Base-by-base conservation (phyloP, 1,284 basidiomycete species). In the Lentinula novae-zelandiae region DNA sequence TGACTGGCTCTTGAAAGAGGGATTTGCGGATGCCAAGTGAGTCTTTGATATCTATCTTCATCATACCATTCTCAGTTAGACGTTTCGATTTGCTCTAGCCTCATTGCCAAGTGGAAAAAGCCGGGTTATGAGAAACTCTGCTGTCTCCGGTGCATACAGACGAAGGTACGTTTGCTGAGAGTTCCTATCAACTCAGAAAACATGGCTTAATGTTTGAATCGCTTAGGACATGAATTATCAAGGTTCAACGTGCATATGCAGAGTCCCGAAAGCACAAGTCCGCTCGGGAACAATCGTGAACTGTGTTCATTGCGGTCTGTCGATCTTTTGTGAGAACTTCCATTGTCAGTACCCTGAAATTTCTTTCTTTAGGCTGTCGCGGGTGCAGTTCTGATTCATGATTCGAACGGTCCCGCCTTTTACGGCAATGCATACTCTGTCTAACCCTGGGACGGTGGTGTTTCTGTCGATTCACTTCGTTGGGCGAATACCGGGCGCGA, bases 41-140 rank as follows among this genome's bases (percentile, higher is more conserved):
- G 93, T 82, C 48, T 20, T 22, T 17, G 6, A 52, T 31, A 31
- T 33, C 44, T 44, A 31, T 54, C 49, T 57, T 57, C 46, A 46
- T 13, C 27, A 44, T n/a, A 36, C 34, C 17, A 33, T 51, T 40
- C 13, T n/a, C 31, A 42, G 20, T 22, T 27, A 36, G 38, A 2
- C 36, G 5, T 55, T 10, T 38, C 34, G 42, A 13, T 57, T 36
- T 39, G n/a, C 40, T 46, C 34, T 68, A 98, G 96, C 70, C 78
- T 99, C 73, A 94, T 99, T 74, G 97, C 97, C 36, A 99, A 99
- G 75, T 99, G 97, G 97, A 99, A 99, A 81, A 97, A 98, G 76
- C 80, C 92, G 9, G 97, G 97, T 2, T 99, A 99, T 74, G 97
- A 99, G 77, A 98, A 98, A 72, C 81, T 99, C 39, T 99, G 97